A percentile compares a stretch with the other conserved stretches of the same genome.
These are phyloP conservation scores for Kodamaea laetipori DNA, from an alignment of 805 yeast genomes.

Conservation along the genomic window DNA sequence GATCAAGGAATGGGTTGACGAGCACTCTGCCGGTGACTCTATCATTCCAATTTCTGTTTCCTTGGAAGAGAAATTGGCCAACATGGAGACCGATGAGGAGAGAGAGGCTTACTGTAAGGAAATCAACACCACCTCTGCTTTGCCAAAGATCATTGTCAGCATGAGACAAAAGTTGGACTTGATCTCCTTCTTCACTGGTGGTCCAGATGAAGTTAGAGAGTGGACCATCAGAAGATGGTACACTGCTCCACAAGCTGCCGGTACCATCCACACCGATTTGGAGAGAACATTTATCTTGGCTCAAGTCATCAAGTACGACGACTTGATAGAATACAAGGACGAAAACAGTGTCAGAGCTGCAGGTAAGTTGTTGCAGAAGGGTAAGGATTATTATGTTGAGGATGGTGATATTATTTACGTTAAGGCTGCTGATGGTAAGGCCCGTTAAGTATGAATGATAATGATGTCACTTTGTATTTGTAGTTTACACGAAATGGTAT, in stretches of 20 bases:
- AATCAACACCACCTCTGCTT: constrained; percentile 72
- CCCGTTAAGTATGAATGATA: constrained; percentile 37
- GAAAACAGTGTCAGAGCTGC: constrained; percentile 81
- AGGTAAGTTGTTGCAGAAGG: constrained; percentile 88
- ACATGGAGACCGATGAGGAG: constrained; percentile 82
- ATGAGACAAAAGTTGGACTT: constrained; percentile 87
- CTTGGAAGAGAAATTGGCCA: constrained; percentile 88
- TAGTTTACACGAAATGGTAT: too few species aligned
- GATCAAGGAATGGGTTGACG: constrained; percentile 90
- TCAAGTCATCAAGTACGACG: constrained; percentile 84
- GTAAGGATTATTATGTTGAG: constrained; percentile 92
- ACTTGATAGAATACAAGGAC: constrained; percentile 69
- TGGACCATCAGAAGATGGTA: constrained; percentile 95
- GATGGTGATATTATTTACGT: constrained; percentile 92
- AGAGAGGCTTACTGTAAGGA: constrained; percentile 73
- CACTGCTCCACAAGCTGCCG: constrained; percentile 98
- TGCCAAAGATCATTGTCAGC: constrained; percentile 81
- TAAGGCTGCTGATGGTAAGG: constrained; percentile 94
- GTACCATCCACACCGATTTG: constrained; percentile 94
- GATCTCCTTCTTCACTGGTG: constrained; percentile 94
- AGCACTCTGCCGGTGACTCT: constrained; percentile 78
- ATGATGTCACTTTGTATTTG: too few species aligned
- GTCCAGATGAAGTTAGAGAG: constrained; percentile 95
- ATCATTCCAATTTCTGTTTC: constrained; percentile 93
- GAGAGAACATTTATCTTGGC: constrained; percentile 95